Percentiles rank a stretch among this genome's conserved stretches.
These are phyloP conservation scores for Monosporascus sp. DNA, from an alignment of 2,329 filamentous ascomycete species.

Conservation along the genomic window DNA sequence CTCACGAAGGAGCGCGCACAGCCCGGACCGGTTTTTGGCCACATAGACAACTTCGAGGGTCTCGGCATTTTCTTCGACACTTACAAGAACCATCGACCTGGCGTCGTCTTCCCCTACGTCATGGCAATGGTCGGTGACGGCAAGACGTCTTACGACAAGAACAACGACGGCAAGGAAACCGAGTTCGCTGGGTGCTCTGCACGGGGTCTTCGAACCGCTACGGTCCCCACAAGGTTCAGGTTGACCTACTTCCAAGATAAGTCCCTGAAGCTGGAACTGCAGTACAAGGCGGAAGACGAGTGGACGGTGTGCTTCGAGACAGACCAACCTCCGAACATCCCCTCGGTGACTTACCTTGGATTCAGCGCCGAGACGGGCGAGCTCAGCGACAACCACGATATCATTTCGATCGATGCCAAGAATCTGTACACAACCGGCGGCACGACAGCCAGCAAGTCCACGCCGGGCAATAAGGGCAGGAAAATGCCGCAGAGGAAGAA, in stretches of 20 bases:
- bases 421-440: slow-evolving; percentile 73
- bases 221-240: slow-evolving; percentile 74
- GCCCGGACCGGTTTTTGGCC: slow-evolving; percentile 80
- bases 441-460: slow-evolving; percentile 32
- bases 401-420: slow-evolving; percentile 77
- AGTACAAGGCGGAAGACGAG: slow-evolving; percentile 85
- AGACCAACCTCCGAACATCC: slow-evolving; percentile 66
- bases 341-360: slow-evolving; percentile 67
- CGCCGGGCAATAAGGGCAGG: slow-evolving; percentile 34
- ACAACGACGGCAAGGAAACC: slow-evolving; percentile 86
- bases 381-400: slow-evolving; percentile 95
- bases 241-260: slow-evolving; percentile 98
- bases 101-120: slow-evolving; percentile 92
- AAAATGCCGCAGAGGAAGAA: slow-evolving; percentile 35
- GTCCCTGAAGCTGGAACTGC: slow-evolving; percentile 80
- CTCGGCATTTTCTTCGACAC: slow-evolving; percentile 96
- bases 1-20: slow-evolving; percentile 86
- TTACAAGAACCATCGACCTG: slow-evolving; percentile 98
- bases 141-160: slow-evolving; percentile 82
- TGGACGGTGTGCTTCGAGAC: slow-evolving; percentile 89
- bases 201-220: slow-evolving; percentile 76
- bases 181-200: slow-evolving; percentile 95
- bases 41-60: slow-evolving; percentile 83
- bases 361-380: slow-evolving; percentile 91
- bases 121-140: slow-evolving; percentile 99